These are phyloP conservation scores for Gomphus bonarii DNA, from an alignment of 1,284 basidiomycete species.

Conservation along the genomic window DNA sequence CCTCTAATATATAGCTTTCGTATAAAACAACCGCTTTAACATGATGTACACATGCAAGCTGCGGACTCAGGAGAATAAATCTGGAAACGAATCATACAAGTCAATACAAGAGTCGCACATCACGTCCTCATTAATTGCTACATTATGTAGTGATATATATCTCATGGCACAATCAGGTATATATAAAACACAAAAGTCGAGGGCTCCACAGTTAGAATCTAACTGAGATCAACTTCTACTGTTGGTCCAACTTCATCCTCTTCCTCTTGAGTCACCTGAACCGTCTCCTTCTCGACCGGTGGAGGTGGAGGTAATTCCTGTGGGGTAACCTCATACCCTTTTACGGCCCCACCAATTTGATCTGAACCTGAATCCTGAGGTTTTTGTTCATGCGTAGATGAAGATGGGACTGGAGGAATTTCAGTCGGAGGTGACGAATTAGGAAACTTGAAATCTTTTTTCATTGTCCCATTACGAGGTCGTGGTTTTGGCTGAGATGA, in stretches of 20 bases:
- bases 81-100: no score
- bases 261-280: conserved; percentile 28
- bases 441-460: conserved; percentile 68
- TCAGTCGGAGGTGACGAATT: background rate
- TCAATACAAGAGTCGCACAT: no score
- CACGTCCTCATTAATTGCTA: no score
- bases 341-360: conserved; percentile 12
- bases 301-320: conserved; percentile 69
- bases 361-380: conserved; percentile 11
- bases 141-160: no score
- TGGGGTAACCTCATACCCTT: conserved; percentile 18
- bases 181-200: background rate
- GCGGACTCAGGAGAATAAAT: no score
- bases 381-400: conserved; percentile 18
- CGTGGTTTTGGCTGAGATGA: background rate
- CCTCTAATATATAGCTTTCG: no score
- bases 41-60: no score
- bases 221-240: conserved; percentile 49
- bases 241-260: conserved; percentile 58
- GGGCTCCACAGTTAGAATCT: background rate
- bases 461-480: conserved; percentile 57
- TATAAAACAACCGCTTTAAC: no score
- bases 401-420: conserved; percentile 1
- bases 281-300: conserved; percentile 61
- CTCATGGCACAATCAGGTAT: no score